Evolutionary conservation across 139 green algal species (phyloP).

Genomic region (Closterium sp.): DNA sequence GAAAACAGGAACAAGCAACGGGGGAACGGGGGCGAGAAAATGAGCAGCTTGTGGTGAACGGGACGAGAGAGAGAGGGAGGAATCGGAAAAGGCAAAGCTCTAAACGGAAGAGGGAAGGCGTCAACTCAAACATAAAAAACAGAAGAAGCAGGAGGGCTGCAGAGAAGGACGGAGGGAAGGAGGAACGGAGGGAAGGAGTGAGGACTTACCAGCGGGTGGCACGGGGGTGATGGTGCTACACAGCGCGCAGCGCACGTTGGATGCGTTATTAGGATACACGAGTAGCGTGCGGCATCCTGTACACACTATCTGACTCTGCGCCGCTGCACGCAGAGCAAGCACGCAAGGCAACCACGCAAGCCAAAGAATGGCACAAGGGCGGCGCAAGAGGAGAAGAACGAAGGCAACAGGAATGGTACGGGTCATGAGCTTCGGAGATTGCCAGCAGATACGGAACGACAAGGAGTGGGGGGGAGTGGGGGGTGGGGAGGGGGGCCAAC

Average conservation of each 20-base stretch:
- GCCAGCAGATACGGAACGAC: background rate
- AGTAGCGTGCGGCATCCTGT: slow-evolving; percentile 75
- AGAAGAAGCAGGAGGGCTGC: background rate
- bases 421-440: background rate
- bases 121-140: background rate
- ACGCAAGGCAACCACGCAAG: background rate
- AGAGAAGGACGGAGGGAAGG: background rate
- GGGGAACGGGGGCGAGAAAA: background rate
- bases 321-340: slow-evolving; percentile 1
- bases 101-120: too few species aligned
- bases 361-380: background rate
- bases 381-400: background rate
- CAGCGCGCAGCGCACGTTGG: slow-evolving; percentile 84
- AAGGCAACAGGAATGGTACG: background rate
- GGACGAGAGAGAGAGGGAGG: background rate
- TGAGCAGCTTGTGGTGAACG: background rate
- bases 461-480: background rate
- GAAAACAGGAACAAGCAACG: background rate
- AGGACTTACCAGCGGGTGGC: slow-evolving; percentile 52
- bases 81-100: background rate
- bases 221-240: slow-evolving; percentile 79
- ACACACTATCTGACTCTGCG: slow-evolving; percentile 75
- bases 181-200: background rate
- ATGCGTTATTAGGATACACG: slow-evolving; percentile 82
- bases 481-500: background rate